Evolutionary conservation across 768 basidiomycete genomes (phyloP), one percentile per base, ranked within the genome.

Genomic region (Naganishia onofrii): DNA sequence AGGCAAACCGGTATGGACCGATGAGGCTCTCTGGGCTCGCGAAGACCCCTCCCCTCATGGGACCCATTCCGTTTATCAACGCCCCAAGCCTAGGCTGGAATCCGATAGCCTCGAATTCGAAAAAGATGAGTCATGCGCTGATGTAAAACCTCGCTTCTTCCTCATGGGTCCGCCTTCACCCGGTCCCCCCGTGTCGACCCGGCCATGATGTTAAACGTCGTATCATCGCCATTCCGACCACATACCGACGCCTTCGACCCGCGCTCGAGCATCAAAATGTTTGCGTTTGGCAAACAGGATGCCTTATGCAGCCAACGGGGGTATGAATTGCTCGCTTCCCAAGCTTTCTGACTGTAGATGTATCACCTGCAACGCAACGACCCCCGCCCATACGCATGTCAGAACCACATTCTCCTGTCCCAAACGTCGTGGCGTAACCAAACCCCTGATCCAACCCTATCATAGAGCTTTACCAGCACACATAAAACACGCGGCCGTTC

Each of bases 21-120:
- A 28, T 29, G 42, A 63, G 60, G 60, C 60, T 63, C 60, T 63
- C 60, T 26, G 60, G 60, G 60, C 38, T 63, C 60, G 6, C 60
- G 26, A 63, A 34, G 60, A 63, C 38, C 60, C 60, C 60, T 63
- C 60, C 60, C 60, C 60, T 63, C 28, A 29, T 6, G 13, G n/a
- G 36, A 63, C 60, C 13, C 15, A 26, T 44, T 42, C 13, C 42
- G 21, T 44, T 36, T 4, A 36, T 36, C 12, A 36, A 36, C 34
- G 34, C 34, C 6, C 60, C 38, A 4, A 42, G n/a, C 60, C 36
- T 42, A 15, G 42, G 60, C 60, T n/a, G n/a, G 42, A 63, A 63
- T 42, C 42, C 60, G 42, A 63, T 63, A 42, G 60, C 38, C 34
- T 42, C 42, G 42, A 42, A n/a, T n/a, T n/a, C n/a, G n/a, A n/a